Evolutionary conservation across 257 asterid species (phyloP).

Genomic region (Solanum dulcamara): DNA sequence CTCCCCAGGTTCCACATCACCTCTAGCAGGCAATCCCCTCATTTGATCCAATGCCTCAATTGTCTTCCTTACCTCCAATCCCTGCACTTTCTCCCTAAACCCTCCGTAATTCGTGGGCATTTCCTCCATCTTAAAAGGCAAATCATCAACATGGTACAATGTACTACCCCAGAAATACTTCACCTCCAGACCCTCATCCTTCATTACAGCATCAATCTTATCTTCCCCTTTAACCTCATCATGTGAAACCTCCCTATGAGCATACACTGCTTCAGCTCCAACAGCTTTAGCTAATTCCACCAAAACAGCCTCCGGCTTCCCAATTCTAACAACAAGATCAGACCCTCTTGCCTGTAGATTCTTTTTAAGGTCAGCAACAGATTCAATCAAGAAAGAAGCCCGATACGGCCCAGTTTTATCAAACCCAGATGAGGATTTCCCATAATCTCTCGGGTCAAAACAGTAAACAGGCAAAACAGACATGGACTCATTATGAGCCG

Average conservation of each 20-base stretch:
- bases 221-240: constrained; percentile 88
- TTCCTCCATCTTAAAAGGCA: constrained; percentile 69
- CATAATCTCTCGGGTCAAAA: constrained; percentile 93
- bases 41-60: constrained; percentile 68
- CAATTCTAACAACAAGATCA: constrained; percentile 80
- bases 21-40: constrained; percentile 72
- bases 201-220: constrained; percentile 68
- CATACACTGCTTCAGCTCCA: constrained; percentile 89
- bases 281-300: constrained; percentile 71
- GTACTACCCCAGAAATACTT: constrained; percentile 98
- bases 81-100: constrained; percentile 69
- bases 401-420: constrained; percentile 83
- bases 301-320: constrained; percentile 75
- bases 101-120: constrained; percentile 92
- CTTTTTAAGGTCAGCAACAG: constrained; percentile 59
- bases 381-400: constrained; percentile 67
- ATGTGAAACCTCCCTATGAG: constrained; percentile 70
- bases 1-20: constrained; percentile 86
- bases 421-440: constrained; percentile 77
- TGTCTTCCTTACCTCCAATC: constrained; percentile 75
- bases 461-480: constrained; percentile 88
- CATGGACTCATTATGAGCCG: constrained; percentile 68
- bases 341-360: constrained; percentile 75
- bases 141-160: constrained; percentile 85
- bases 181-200: constrained; percentile 84